A percentile compares a stretch with the other conserved stretches of the same genome.
Evolutionary conservation across 345 rosid species (phyloP).

Genomic region (Viola odorata): DNA sequence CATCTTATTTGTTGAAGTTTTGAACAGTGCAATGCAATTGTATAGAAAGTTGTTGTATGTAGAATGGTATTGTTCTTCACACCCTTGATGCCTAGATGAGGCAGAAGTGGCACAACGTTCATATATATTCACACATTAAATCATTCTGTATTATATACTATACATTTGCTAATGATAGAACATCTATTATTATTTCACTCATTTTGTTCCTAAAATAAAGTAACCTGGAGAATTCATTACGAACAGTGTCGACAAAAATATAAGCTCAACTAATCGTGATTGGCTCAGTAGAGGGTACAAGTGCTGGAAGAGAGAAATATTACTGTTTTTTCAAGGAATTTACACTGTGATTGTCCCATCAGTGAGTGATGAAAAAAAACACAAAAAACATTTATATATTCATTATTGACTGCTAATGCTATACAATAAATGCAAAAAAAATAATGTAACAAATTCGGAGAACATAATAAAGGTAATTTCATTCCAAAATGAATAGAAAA

Average conservation of each 20-base stretch:
- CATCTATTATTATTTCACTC: no score
- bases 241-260: no score
- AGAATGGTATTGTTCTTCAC: background rate
- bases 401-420: background rate
- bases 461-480: slow-evolving; percentile 19
- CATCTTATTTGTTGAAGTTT: background rate
- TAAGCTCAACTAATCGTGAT: background rate
- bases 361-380: background rate
- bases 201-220: no score
- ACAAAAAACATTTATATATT: background rate
- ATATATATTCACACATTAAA: no score
- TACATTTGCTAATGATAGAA: no score
- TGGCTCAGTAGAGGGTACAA: no score
- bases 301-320: no score
- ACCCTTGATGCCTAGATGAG: no score
- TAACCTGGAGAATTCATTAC: no score
- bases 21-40: slow-evolving; percentile 2
- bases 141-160: no score
- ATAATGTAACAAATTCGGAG: slow-evolving; percentile 20
- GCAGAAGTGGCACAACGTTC: no score
- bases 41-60: slow-evolving; percentile 6
- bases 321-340: no score
- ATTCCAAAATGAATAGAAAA: slow-evolving; percentile 41
- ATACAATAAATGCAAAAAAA: slow-evolving; percentile 21
- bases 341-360: background rate